Evolutionary conservation across 371 early-diverging fungal genomes (phyloP).

Genomic region (Rhizopus arrhizus): DNA sequence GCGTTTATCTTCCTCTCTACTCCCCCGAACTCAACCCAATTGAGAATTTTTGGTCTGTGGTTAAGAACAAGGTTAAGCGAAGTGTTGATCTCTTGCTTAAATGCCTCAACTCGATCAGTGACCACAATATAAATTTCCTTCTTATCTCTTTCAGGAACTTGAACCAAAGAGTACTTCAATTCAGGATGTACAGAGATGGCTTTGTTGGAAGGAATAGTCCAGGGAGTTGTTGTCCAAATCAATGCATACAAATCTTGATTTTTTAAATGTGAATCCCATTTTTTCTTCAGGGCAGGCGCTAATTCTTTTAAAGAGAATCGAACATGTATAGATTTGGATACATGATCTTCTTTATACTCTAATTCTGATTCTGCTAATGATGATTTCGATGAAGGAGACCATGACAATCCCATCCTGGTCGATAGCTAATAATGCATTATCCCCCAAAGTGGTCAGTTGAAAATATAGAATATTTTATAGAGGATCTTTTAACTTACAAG

Average conservation of each 20-base stretch:
- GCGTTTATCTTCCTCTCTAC: conserved; percentile 26
- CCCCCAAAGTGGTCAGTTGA: too few relatives aligned
- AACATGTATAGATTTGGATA: conserved; percentile 75
- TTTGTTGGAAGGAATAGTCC: conserved; percentile 91
- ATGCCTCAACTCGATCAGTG: too few relatives aligned
- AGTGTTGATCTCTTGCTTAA: too few relatives aligned
- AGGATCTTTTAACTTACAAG: conserved; percentile 50
- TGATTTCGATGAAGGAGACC: conserved; percentile 90
- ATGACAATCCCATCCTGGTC: conserved; percentile 97
- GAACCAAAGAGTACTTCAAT: conserved; percentile 68
- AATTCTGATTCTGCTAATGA: conserved; percentile 91
- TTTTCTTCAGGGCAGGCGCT: too few relatives aligned
- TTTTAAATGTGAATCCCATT: too few relatives aligned
- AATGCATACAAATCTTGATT: conserved; percentile 52
- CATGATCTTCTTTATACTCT: conserved; percentile 83
- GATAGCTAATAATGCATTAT: too few relatives aligned
- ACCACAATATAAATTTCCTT: too few relatives aligned
- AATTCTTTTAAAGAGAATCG: conserved; percentile 60
- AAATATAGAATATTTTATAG: neutral
- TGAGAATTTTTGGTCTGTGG: too few relatives aligned
- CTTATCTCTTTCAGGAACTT: conserved; percentile 25
- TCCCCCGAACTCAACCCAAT: conserved; percentile 26
- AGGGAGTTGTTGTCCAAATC: conserved; percentile 97
- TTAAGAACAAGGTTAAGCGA: too few relatives aligned
- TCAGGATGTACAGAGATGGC: conserved; percentile 81